Evolutionary conservation across 1,139 yeast genomes (phyloP).

Genomic region (Protomyces gravidus): DNA sequence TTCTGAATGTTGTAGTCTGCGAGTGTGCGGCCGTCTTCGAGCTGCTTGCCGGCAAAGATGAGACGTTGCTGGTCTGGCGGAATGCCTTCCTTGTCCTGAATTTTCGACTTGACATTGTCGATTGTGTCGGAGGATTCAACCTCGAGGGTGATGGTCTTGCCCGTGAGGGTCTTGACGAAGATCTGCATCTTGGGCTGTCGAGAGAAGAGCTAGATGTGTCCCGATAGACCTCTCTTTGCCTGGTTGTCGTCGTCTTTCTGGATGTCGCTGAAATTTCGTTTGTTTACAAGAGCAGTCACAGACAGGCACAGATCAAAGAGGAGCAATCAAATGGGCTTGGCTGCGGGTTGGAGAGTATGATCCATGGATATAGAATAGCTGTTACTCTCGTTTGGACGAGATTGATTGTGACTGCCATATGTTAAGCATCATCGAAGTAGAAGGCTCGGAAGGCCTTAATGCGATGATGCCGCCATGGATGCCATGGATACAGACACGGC

Average conservation of each 20-base stretch:
- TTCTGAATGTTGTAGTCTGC: conserved; percentile 93
- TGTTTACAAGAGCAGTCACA: background rate
- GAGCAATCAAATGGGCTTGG: too few relatives aligned
- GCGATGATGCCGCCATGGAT: too few relatives aligned
- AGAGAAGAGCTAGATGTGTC: background rate
- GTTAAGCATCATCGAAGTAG: too few relatives aligned
- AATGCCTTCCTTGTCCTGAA: conserved; percentile 91
- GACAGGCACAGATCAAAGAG: background rate
- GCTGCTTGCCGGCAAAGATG: conserved; percentile 90
- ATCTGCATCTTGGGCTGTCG: conserved; percentile 34
- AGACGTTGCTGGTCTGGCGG: conserved; percentile 95
- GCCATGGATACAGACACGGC: background rate
- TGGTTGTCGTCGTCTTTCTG: background rate
- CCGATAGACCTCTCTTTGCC: background rate
- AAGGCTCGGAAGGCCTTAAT: too few relatives aligned
- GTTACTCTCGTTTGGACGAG: too few relatives aligned
- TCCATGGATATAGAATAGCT: too few relatives aligned
- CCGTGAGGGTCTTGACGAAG: conserved; percentile 80
- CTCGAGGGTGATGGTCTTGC: conserved; percentile 89
- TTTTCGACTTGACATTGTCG: conserved; percentile 89
- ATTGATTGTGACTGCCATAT: too few relatives aligned
- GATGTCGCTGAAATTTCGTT: background rate
- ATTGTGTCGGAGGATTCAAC: conserved; percentile 92
- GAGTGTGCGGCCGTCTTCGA: conserved; percentile 88
- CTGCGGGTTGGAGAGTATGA: too few relatives aligned